phyloP scores from a whole-genome alignment of 2,329 filamentous ascomycete genomes.

The Neofusicoccum parvum region DNA sequence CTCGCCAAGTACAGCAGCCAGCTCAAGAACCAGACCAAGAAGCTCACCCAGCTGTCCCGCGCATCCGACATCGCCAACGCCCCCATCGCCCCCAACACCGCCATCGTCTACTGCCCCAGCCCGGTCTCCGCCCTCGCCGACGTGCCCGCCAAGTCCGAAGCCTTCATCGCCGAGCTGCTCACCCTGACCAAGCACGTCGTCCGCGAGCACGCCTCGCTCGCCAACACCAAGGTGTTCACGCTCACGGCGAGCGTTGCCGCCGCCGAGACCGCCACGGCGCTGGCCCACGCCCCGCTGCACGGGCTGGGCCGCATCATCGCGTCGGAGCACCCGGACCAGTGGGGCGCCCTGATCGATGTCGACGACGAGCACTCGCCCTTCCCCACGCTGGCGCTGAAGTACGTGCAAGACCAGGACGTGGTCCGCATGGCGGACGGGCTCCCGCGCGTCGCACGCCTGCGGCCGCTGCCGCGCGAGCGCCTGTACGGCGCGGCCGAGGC shows the following conservation, averaged over 20 bases:
- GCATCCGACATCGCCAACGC: not conserved
- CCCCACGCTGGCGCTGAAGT: slow-evolving; percentile 41
- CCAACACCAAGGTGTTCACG: slow-evolving; percentile 32
- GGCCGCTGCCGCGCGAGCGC: slow-evolving; percentile 26
- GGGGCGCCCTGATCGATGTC: slow-evolving; percentile 41
- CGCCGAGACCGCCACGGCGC: slow-evolving; percentile 30
- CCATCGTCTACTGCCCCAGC: slow-evolving; percentile 27
- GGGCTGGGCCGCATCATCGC: slow-evolving; percentile 44
- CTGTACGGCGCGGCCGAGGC: not conserved
- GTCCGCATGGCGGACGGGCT: slow-evolving; percentile 44
- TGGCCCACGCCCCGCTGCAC: slow-evolving; percentile 39
- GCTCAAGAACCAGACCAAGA: slow-evolving; percentile 23
- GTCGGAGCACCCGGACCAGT: slow-evolving; percentile 42
- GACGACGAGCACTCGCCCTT: slow-evolving; percentile 32
- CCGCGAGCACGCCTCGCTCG: not conserved
- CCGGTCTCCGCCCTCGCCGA: slow-evolving; percentile 16
- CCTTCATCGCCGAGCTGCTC: slow-evolving; percentile 27
- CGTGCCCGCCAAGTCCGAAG: slow-evolving; percentile 24
- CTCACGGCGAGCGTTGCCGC: slow-evolving; percentile 31
- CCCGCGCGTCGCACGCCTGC: slow-evolving; percentile 35
- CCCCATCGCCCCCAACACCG: slow-evolving; percentile 14
- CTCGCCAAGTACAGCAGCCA: slow-evolving; percentile 27
- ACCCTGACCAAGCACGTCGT: slow-evolving; percentile 26
- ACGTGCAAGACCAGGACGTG: slow-evolving; percentile 42
- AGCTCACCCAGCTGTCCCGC: not conserved